Evolutionary conservation across 108 stramenopile species (phyloP), one percentile per base, ranked within the genome.

Genomic region (Parmales sp.): DNA sequence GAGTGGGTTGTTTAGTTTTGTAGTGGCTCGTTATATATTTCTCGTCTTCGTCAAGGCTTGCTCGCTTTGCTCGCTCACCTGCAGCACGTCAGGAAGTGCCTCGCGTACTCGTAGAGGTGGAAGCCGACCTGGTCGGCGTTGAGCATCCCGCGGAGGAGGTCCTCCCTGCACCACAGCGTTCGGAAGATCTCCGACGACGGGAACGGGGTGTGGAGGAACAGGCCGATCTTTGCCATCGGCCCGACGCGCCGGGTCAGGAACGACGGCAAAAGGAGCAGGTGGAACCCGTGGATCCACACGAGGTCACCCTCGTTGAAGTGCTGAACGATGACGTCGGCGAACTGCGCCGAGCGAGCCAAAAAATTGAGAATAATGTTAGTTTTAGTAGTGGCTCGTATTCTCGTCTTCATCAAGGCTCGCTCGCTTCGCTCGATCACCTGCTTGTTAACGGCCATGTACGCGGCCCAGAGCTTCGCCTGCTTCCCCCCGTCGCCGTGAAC

Each of bases 401-500:
- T n/a, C n/a, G n/a, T n/a, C n/a, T n/a, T n/a, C n/a, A n/a, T n/a
- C n/a, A n/a, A n/a, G n/a, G n/a, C n/a, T n/a, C n/a, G n/a, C n/a
- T n/a, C n/a, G n/a, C n/a, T n/a, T n/a, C n/a, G n/a, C n/a, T n/a
- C n/a, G n/a, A n/a, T n/a, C n/a, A n/a, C n/a, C n/a, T n/a, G 22
- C 54, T 78, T 73, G 77, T 86, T 84, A 11, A 85, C 80, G 20
- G 38, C 65, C 5, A 66, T 74, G 71, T 86, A 86, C 26, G 73
- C 71, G 29, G 88, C 89, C 39, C 93, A 95, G 18, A 92, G 72
- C 63, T 83, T 83, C 37, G 84, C 88, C 66, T 96, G 91, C 38
- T 81, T 76, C 6, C 88, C 88, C 20, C 88, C 82, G 64, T 89
- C 90, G 26, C 65, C 45, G 25, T 66, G 43, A 6, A 26, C 22